A percentile compares a stretch with the other conserved stretches of the same genome.
These are phyloP conservation scores for Sechiopsis laciniata DNA, from an alignment of 306 rosid genomes.

Conservation along the genomic window DNA sequence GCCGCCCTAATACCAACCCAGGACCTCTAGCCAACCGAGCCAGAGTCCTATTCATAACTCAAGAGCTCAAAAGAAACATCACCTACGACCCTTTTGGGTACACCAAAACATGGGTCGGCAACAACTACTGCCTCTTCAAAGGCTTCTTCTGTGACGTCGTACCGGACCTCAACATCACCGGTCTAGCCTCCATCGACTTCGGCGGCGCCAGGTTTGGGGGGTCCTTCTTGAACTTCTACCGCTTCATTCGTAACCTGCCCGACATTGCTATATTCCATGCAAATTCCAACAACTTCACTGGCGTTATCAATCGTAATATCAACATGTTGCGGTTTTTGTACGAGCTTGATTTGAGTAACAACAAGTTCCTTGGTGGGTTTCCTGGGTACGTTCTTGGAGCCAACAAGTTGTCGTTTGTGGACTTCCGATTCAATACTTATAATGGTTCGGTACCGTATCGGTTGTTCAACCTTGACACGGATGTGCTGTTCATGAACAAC, in stretches of 20 bases:
- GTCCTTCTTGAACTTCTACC: constrained; percentile 34
- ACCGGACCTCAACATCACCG: constrained; percentile 40
- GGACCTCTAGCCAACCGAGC: constrained; percentile 36
- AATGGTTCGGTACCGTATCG: constrained; percentile 24
- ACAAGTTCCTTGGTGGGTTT: constrained; percentile 33
- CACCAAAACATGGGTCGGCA: constrained; percentile 37
- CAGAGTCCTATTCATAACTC: constrained; percentile 35
- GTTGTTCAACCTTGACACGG: constrained; percentile 34
- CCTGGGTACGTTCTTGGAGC: constrained; percentile 30
- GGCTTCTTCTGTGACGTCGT: constrained; percentile 38
- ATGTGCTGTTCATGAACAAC: constrained; percentile 35
- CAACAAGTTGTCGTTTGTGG: constrained; percentile 30
- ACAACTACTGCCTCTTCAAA: constrained; percentile 37
- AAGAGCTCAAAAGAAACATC: constrained; percentile 40
- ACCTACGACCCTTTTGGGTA: constrained; percentile 35
- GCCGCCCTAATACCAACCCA: constrained; percentile 30
- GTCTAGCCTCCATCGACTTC: constrained; percentile 34
- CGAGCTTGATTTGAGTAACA: constrained; percentile 40
- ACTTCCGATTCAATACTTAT: constrained; percentile 32
- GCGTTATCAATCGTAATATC: constrained; percentile 21
- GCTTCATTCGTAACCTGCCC: constrained; percentile 33
- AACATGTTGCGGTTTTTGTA: constrained; percentile 29
- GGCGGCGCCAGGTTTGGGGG: constrained; percentile 38
- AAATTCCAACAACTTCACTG: constrained; percentile 36
- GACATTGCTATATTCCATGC: constrained; percentile 38